phyloP scores from a whole-genome alignment of 2,329 filamentous ascomycete genomes.

The Didymella sp. region DNA sequence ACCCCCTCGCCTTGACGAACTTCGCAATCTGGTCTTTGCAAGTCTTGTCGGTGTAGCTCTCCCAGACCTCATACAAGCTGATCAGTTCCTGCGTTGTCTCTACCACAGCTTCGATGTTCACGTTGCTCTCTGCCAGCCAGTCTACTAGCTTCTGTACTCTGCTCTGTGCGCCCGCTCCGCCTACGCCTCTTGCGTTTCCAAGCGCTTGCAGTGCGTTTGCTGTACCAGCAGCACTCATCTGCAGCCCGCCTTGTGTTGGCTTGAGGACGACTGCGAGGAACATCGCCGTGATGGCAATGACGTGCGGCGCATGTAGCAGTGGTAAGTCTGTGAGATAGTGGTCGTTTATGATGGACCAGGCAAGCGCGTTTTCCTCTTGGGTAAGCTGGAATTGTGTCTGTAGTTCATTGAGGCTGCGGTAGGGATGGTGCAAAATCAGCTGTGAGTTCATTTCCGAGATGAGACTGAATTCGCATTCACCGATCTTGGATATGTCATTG shows the following conservation, averaged over 20 bases:
- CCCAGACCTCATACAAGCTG: constrained; percentile 82
- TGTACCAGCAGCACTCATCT: constrained; percentile 52
- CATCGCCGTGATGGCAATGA: constrained; percentile 85
- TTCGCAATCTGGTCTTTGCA: constrained; percentile 69
- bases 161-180: constrained; percentile 49
- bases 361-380: constrained; percentile 79
- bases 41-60: constrained; percentile 68
- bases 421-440: constrained; percentile 89
- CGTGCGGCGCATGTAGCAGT: constrained; percentile 82
- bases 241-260: constrained; percentile 63
- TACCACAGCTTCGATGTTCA: constrained; percentile 84
- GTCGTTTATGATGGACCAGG: constrained; percentile 87
- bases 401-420: constrained; percentile 77
- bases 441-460: constrained; percentile 92
- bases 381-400: constrained; percentile 73
- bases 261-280: constrained; percentile 83
- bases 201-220: constrained; percentile 49
- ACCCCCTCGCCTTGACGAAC: constrained; percentile 66
- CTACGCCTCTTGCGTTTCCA: constrained; percentile 41
- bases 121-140: constrained; percentile 85
- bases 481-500: constrained; percentile 78
- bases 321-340: constrained; percentile 93
- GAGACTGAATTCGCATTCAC: constrained; percentile 91
- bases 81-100: constrained; percentile 92
- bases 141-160: constrained; percentile 72